These are phyloP conservation scores for Paraglomus brasilianum DNA, from an alignment of 192 early-diverging fungal species.

Conservation along the genomic window DNA sequence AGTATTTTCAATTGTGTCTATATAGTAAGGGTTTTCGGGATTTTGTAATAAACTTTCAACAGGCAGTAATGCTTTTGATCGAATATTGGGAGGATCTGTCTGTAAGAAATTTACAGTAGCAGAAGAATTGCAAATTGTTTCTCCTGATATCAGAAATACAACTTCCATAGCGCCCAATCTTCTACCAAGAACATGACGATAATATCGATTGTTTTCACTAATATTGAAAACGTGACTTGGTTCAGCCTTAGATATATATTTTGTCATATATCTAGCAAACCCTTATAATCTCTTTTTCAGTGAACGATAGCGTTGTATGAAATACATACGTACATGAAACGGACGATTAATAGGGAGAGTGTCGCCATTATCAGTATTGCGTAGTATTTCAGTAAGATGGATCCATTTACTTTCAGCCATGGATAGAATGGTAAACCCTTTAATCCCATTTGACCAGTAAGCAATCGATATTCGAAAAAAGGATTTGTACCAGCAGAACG, in stretches of 20 bases:
- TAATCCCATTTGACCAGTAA: background rate
- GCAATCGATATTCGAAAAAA: background rate
- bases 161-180: slow-evolving; percentile 5
- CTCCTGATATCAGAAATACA: background rate
- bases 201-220: background rate
- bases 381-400: background rate
- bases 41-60: background rate
- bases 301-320: background rate
- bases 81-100: slow-evolving; percentile 3
- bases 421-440: background rate
- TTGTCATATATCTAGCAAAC: background rate
- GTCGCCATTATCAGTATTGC: slow-evolving; percentile 6
- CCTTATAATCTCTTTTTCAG: slow-evolving; percentile 1
- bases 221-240: background rate
- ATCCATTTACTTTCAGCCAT: background rate
- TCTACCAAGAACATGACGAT: background rate
- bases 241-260: slow-evolving; percentile 6
- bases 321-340: background rate
- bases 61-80: background rate
- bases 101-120: background rate
- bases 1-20: slow-evolving; percentile 4
- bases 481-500: background rate
- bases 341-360: background rate
- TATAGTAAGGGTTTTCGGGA: background rate
- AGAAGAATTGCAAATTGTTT: slow-evolving; percentile 2